Conservation (phyloP, 2,329 filamentous ascomycete species). For the Aspergillus ochraceoroseus region DNA sequence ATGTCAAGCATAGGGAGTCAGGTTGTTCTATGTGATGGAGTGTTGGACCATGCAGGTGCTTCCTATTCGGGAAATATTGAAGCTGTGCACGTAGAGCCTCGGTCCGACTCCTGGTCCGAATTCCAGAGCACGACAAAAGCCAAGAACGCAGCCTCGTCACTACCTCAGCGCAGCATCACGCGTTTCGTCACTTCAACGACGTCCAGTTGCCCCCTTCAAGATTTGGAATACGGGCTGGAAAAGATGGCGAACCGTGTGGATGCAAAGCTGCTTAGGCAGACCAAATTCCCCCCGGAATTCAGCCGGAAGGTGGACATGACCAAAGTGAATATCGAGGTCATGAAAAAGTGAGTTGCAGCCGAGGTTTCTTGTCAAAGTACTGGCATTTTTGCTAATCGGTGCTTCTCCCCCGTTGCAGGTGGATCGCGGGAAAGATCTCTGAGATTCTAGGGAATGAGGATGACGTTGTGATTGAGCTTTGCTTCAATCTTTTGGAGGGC, state of each 20-base stretch:
- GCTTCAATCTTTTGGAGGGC: conserved; percentile 65
- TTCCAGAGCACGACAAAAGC: conserved; percentile 9
- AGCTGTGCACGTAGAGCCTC: conserved; percentile 8
- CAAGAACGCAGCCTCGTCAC: conserved; percentile 14
- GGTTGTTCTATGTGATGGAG: no score
- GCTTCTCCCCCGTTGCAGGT: conserved; percentile 52
- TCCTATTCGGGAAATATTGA: conserved; percentile 17
- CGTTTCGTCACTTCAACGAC: conserved; percentile 1
- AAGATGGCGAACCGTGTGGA: conserved; percentile 79
- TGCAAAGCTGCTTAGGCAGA: conserved; percentile 81
- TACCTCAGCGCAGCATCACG: conserved; percentile 8
- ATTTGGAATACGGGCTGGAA: conserved; percentile 30
- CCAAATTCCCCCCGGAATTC: conserved; percentile 91
- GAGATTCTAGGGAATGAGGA: conserved; percentile 89
- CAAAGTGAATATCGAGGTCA: conserved; percentile 94
- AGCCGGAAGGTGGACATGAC: conserved; percentile 93
- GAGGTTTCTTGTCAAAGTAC: conserved; percentile 14
- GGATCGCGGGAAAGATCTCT: conserved; percentile 85
- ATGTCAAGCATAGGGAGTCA: no score
- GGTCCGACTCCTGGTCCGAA: conserved; percentile 17
- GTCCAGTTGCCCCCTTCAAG: background rate
- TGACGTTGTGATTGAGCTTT: conserved; percentile 88
- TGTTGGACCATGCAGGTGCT: background rate
- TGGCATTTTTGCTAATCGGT: conserved; percentile 3
- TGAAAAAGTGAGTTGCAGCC: conserved; percentile 72